These are phyloP conservation scores for Tothia fuscella DNA, from an alignment of 2,329 filamentous ascomycete genomes.

Conservation along the genomic window DNA sequence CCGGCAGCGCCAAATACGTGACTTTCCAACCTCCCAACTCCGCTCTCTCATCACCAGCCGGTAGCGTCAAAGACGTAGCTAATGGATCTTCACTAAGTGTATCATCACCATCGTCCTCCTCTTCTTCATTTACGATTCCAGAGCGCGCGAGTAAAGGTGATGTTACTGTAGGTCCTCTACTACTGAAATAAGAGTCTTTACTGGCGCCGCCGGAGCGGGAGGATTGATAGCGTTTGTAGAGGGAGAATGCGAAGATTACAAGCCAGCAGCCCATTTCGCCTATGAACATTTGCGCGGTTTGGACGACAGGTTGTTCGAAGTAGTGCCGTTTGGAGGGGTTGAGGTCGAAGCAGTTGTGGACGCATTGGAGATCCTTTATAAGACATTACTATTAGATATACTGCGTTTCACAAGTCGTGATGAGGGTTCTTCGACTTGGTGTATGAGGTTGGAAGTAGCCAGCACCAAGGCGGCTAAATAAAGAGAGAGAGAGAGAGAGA, in stretches of 20 bases:
- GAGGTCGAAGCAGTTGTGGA: slow-evolving; percentile 69
- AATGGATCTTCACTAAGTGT: slow-evolving; percentile 35
- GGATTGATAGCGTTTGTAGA: slow-evolving; percentile 46
- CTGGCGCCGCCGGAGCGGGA: not conserved
- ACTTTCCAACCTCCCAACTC: slow-evolving; percentile 60
- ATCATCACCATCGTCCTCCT: slow-evolving; percentile 27
- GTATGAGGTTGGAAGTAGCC: slow-evolving; percentile 11
- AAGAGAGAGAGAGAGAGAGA: not conserved
- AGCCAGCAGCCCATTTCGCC: slow-evolving; percentile 96
- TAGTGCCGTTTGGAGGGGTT: slow-evolving; percentile 53
- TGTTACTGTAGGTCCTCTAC: slow-evolving; percentile 5
- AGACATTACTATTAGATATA: slow-evolving; percentile 1
- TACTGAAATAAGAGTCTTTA: not conserved
- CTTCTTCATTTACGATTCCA: slow-evolving; percentile 4
- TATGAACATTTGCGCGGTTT: slow-evolving; percentile 95
- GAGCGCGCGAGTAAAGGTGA: slow-evolving; percentile 6
- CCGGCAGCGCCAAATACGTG: slow-evolving; percentile 67
- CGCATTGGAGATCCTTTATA: slow-evolving; percentile 83
- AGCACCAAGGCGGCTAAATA: slow-evolving; percentile 12
- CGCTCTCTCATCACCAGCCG: slow-evolving; percentile 36
- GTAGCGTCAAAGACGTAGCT: slow-evolving; percentile 8
- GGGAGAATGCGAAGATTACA: slow-evolving; percentile 58
- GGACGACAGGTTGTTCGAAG: slow-evolving; percentile 92
- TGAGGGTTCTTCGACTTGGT: not conserved
- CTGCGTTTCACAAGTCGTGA: too few species aligned